Evolutionary conservation across 768 basidiomycete genomes (phyloP).

Genomic region (Gymnopilus junonius): DNA sequence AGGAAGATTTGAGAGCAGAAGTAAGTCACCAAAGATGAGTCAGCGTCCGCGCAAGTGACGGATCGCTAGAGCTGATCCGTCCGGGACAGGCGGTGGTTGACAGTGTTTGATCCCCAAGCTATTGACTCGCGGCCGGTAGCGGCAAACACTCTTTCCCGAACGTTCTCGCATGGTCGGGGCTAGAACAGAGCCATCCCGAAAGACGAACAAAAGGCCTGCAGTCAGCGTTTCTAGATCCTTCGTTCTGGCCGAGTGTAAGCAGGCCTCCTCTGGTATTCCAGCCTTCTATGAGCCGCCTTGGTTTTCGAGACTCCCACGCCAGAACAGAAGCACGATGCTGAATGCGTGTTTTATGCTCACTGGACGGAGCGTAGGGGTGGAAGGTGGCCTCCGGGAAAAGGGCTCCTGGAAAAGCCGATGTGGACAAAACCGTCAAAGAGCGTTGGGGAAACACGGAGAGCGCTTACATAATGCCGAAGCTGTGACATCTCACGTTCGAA

Average conservation of each 20-base stretch:
- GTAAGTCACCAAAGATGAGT: not conserved
- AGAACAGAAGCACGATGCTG: not conserved
- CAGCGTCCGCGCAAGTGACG: not conserved
- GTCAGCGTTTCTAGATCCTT: not conserved
- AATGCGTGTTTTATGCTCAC: not conserved
- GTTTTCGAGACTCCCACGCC: not conserved
- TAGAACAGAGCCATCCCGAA: not conserved
- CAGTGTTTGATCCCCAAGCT: conserved; percentile 1
- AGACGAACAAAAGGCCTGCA: not conserved
- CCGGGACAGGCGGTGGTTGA: not conserved
- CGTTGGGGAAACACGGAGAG: not conserved
- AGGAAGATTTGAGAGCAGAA: not conserved
- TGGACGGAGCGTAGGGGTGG: not conserved
- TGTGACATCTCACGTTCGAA: not conserved
- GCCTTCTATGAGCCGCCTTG: not conserved
- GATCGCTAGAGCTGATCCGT: not conserved
- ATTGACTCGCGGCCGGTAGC: not conserved
- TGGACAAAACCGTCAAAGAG: not conserved
- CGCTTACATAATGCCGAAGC: not conserved
- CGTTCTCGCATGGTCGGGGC: not conserved
- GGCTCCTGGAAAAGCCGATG: not conserved
- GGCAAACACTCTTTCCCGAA: not conserved
- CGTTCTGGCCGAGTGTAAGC: not conserved
- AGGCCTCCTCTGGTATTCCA: not conserved
- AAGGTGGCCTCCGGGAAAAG: not conserved